phyloP scores from a whole-genome alignment of 495 filamentous ascomycete genomes.

The Alectoria sarmentosa region DNA sequence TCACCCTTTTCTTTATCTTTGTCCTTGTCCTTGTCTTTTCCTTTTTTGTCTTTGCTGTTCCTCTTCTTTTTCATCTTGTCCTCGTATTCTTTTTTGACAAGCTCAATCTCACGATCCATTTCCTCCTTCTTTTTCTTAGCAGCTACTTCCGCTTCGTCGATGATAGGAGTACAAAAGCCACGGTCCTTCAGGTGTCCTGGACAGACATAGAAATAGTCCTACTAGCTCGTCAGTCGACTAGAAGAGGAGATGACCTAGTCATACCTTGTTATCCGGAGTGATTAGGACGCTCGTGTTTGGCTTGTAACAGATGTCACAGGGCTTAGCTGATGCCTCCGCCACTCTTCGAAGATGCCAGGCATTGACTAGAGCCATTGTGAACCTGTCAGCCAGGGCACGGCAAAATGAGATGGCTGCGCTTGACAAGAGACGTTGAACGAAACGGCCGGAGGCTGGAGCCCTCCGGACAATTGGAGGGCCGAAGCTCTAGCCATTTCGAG shows the following conservation, averaged over 20 bases:
- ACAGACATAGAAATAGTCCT: constrained; percentile 96
- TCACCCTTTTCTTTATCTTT: constrained; percentile 35
- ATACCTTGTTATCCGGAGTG: constrained; percentile 82
- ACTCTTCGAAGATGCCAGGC: constrained; percentile 83
- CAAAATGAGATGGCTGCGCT: background rate
- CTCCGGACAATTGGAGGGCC: background rate
- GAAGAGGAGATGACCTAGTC: constrained; percentile 13
- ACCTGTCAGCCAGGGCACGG: background rate
- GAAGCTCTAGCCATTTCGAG: constrained; percentile 3
- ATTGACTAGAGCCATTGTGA: constrained; percentile 40
- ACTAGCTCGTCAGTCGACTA: constrained; percentile 16
- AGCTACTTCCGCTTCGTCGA: constrained; percentile 67
- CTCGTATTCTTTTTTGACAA: constrained; percentile 75
- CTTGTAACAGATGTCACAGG: constrained; percentile 89
- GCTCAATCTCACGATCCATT: constrained; percentile 64
- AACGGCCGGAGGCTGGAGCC: background rate
- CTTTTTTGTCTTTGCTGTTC: constrained; percentile 47
- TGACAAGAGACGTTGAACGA: background rate
- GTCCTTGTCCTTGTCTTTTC: constrained; percentile 25
- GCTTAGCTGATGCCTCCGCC: constrained; percentile 70
- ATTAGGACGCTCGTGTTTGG: constrained; percentile 80
- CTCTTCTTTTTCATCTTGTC: constrained; percentile 64
- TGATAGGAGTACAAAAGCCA: constrained; percentile 71
- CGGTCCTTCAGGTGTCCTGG: constrained; percentile 75
- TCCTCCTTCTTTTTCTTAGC: constrained; percentile 59